Conservation (phyloP, 2,329 filamentous ascomycete genomes). For the Helotiales sp. region DNA sequence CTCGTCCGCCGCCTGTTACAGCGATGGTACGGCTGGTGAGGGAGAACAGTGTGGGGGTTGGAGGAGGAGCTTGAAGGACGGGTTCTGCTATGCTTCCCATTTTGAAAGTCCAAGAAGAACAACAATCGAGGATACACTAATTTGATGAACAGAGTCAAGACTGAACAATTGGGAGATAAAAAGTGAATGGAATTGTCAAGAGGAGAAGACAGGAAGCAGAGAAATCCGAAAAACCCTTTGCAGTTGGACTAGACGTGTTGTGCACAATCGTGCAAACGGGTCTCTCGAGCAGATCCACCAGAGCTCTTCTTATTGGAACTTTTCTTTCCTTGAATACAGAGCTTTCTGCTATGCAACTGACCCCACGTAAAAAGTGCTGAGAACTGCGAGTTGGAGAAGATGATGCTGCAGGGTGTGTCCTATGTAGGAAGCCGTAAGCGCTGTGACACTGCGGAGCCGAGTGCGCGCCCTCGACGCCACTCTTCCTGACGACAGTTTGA, state of each 20-base stretch:
- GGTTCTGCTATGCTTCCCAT: background rate
- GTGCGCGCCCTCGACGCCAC: background rate
- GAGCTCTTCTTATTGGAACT: background rate
- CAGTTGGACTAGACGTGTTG: background rate
- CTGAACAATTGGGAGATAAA: background rate
- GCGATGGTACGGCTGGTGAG: conserved; percentile 41
- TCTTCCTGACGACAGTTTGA: background rate
- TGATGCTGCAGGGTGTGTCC: background rate
- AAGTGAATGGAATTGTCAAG: background rate
- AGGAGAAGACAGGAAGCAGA: background rate
- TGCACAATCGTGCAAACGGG: background rate
- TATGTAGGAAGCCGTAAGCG: background rate
- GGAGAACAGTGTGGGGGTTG: conserved; percentile 27
- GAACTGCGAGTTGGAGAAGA: background rate
- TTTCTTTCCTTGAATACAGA: background rate
- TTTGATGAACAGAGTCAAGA: background rate
- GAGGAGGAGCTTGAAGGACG: background rate
- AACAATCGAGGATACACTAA: background rate
- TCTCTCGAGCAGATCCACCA: background rate
- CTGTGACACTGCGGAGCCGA: background rate
- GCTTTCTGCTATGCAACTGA: background rate
- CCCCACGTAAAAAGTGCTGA: background rate
- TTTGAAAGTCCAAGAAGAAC: background rate
- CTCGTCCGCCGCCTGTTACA: conserved; percentile 50
- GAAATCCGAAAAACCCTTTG: background rate